Conservation (phyloP, 2,329 filamentous ascomycete genomes). For the Fusarium liriodendri region DNA sequence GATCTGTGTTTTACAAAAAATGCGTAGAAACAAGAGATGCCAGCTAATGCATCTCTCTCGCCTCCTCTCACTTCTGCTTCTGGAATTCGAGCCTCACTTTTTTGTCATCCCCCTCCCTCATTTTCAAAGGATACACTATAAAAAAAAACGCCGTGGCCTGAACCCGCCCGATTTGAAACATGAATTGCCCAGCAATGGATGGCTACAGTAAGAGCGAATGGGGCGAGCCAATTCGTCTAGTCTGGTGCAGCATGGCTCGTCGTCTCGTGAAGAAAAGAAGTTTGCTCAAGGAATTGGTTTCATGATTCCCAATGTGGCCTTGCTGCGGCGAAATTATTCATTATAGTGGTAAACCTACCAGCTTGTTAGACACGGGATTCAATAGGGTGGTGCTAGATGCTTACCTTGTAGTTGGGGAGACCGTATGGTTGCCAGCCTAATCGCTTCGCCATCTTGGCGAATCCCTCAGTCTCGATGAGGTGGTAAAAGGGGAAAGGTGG, state of each 20-base stretch:
- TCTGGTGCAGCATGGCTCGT: conserved; percentile 11
- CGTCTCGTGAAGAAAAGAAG: conserved; percentile 24
- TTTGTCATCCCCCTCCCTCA: conserved; percentile 13
- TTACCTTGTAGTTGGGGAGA: conserved; percentile 96
- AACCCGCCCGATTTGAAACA: conserved; percentile 37
- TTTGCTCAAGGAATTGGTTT: conserved; percentile 15
- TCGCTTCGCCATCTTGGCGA: conserved; percentile 94
- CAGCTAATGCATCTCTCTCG: neutral
- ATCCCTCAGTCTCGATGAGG: conserved; percentile 97
- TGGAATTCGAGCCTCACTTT: conserved; percentile 4
- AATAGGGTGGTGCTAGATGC: conserved; percentile 36
- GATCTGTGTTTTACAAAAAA: conserved; percentile 7
- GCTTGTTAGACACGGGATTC: conserved; percentile 18
- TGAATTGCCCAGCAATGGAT: conserved; percentile 19
- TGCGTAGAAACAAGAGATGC: neutral
- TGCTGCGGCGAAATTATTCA: conserved; percentile 66
- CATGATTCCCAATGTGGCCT: conserved; percentile 9
- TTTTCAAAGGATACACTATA: conserved; percentile 31
- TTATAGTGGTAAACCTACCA: conserved; percentile 88
- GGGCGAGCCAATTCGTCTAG: neutral
- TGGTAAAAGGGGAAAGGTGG: conserved; percentile 96
- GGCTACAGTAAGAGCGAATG: conserved; percentile 5
- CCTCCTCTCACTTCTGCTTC: neutral
- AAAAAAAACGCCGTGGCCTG: conserved; percentile 41
- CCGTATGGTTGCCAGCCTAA: conserved; percentile 88